Evolutionary conservation across 139 green algal genomes (phyloP), one percentile per base, ranked within the genome.

Genomic region (Coelastrella sp.): DNA sequence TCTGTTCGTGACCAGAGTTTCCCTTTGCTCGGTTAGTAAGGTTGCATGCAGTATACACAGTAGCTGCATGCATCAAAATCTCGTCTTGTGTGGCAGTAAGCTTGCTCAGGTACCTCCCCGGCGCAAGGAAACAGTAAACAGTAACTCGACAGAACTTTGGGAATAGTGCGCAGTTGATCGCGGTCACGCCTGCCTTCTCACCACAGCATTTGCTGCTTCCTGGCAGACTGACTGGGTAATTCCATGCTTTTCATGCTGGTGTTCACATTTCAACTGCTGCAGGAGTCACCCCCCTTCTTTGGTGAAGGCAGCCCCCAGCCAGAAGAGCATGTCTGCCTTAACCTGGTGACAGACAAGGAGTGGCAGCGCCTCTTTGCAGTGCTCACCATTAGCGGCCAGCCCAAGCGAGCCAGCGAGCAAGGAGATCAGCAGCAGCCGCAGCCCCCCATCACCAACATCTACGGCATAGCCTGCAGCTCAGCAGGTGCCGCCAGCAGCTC

Each of bases 341-440:
- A 88, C 57, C 68, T 88, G 14, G 66, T 80, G 0, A n/a, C 83
- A 22, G 83, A 88, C 68, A 88, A 88, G 83, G 83, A 88, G 19
- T 88, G 83, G 83, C 83, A 88, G 83, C 83, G 83, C 47, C 66
- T 88, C 7, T 88, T 88, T 80, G 68, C 83, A 56, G 83, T 88
- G 5, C 83, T 88, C 6, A 88, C 83, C 17, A 59, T 88, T 6
- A 87, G 65, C 65, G 23, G 82, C 14, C 80, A 86, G 65, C 65
- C 82, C 59, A 74, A 32, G 22, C 58, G 78, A 17, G 7, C 78
- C 5, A 66, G 57, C 54, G 57, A 61, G 47, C 5, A 10, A 5
- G 20, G 60, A 57, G 32, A 83, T 23, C 76, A 80, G 74, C 74
- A 86, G 80, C 56, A 71, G n/a, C n/a, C n/a, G n/a, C n/a, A n/a